Evolutionary conservation across 208 protist species (phyloP).

Genomic region (Trypanosoma caninum): DNA sequence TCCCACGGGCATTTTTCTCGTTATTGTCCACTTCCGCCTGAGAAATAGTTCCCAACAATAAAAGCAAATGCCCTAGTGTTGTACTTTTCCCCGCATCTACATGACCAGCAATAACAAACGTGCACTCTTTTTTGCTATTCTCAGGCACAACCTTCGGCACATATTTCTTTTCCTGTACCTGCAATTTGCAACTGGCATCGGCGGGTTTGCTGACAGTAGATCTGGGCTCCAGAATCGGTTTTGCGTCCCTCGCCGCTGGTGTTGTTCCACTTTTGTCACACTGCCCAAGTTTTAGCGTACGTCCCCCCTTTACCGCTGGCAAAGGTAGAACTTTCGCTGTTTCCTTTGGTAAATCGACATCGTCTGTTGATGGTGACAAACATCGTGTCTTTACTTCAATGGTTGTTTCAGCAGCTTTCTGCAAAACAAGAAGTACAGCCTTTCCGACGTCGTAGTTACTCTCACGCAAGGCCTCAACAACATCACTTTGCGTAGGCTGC

Average conservation of each 20-base stretch:
- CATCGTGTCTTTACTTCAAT: not conserved
- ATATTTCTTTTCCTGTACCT: slow-evolving; percentile 2
- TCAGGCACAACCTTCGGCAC: slow-evolving; percentile 13
- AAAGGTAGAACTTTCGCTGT: too few species aligned
- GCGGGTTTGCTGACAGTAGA: not conserved
- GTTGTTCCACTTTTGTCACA: not conserved
- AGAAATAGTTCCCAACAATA: slow-evolving; percentile 63
- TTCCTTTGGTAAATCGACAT: too few species aligned
- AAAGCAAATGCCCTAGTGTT: slow-evolving; percentile 82
- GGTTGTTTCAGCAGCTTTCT: slow-evolving; percentile 29
- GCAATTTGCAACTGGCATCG: not conserved
- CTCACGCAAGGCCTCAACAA: slow-evolving; percentile 47
- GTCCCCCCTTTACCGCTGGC: not conserved
- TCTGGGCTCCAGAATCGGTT: not conserved
- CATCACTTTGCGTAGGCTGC: slow-evolving; percentile 35
- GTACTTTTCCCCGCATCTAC: slow-evolving; percentile 89
- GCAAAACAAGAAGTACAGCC: slow-evolving; percentile 27
- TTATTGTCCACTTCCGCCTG: slow-evolving; percentile 82
- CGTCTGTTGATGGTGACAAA: too few species aligned
- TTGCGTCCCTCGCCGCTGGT: not conserved
- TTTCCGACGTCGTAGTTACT: slow-evolving; percentile 55
- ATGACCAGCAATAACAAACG: slow-evolving; percentile 83
- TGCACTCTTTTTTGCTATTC: slow-evolving; percentile 64
- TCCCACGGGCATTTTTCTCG: slow-evolving; percentile 70
- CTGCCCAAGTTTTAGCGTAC: slow-evolving; percentile 12